Evolutionary conservation across 495 filamentous ascomycete species (phyloP), one percentile per base, ranked within the genome.

Genomic region (Darksidea phi): DNA sequence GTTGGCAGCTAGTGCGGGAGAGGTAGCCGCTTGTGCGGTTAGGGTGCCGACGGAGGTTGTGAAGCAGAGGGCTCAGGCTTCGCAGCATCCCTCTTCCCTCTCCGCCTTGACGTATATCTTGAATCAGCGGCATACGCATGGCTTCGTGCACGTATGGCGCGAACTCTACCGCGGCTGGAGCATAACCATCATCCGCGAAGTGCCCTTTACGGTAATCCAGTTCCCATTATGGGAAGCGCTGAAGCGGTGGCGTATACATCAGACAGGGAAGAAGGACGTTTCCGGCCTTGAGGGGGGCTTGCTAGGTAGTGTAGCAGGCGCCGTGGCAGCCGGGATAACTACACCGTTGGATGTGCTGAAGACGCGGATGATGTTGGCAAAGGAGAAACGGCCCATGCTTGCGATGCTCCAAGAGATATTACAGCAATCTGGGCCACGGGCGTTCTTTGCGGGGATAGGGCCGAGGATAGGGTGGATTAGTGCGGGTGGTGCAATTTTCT

Each of bases 321-420:
- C 88, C 0, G 80, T 96, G 53, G 90, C 94, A 24, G 94, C 94
- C 4, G 92, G 83, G 1, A 71, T 93, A 58, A 98, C 94, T 42
- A 98, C 94, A 56, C 94, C 94, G 56, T 70, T 98, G 63, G 94
- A 98, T 76, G 94, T 97, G 64, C 80, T 97, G 61, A 98, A 98
- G 81, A 98, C 94, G 61, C 79, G 94, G 58, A 84, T 98, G 74
- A 98, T 98, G 94, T 76, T 98, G 70, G 86, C 88, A 24, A 70
- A 78, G 32, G 74, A 81, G 43, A 80, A 80, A 48, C 79, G 85
- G 65, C 75, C 80, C 12, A 77, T 88, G 21, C 64, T 74, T 43
- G 74, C 75, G 20, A 78, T 96, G 56, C 75, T 93, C 61, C 76
- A 73, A 51, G 77, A 80, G 24, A 88, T 97, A 42, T 76, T 89